These are phyloP conservation scores for Rhizopus arrhizus DNA, from an alignment of 371 early-diverging fungal genomes.

Conservation along the genomic window DNA sequence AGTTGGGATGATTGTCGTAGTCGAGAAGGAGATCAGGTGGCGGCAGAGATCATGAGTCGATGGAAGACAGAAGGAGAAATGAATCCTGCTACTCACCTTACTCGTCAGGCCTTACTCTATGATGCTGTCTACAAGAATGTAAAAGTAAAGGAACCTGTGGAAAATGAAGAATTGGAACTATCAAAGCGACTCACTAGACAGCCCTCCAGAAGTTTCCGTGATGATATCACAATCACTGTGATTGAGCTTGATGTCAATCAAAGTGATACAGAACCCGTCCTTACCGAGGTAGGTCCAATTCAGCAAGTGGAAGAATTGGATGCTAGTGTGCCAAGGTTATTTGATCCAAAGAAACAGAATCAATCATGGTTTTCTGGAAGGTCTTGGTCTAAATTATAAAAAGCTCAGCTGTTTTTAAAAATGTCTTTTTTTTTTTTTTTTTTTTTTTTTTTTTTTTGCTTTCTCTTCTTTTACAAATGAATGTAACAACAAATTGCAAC, in stretches of 20 bases:
- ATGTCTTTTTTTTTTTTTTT: neutral
- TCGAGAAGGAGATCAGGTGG: constrained; percentile 41
- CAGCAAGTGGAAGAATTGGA: constrained; percentile 33
- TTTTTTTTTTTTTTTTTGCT: neutral
- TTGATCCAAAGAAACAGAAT: constrained; percentile 6
- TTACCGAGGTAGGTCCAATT: constrained; percentile 33
- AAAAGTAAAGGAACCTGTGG: constrained; percentile 26
- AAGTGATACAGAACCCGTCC: constrained; percentile 3
- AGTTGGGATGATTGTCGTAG: constrained; percentile 69
- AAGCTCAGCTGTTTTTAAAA: neutral
- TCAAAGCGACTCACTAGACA: constrained; percentile 48
- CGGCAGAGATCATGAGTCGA: constrained; percentile 40
- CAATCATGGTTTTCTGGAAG: constrained; percentile 44
- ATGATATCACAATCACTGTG: constrained; percentile 93
- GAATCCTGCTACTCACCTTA: constrained; percentile 87
- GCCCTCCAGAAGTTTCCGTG: constrained; percentile 77
- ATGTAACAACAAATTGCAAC: neutral
- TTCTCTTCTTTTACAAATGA: neutral
- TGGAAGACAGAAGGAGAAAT: constrained; percentile 44
- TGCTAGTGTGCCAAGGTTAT: constrained; percentile 29
- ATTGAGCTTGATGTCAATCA: constrained; percentile 61
- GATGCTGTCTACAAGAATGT: constrained; percentile 49
- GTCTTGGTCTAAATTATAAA: constrained; percentile 41
- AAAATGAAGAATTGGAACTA: constrained; percentile 38
- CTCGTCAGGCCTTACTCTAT: constrained; percentile 72